Evolutionary conservation across 768 basidiomycete genomes (phyloP).

Genomic region (Tricholoma bakamatsutake): DNA sequence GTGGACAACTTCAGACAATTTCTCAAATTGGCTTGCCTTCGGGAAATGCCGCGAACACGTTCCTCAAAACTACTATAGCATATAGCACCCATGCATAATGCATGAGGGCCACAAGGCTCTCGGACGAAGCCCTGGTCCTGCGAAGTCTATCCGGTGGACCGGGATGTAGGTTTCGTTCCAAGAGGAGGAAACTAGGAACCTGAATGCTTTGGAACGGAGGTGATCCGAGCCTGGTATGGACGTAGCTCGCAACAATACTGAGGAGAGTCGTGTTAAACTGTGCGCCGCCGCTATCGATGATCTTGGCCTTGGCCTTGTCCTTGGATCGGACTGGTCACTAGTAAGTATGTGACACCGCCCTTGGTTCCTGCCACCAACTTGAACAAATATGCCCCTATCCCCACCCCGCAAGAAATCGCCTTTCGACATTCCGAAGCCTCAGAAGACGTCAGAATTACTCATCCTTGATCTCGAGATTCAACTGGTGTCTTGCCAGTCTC

Average conservation of each 20-base stretch:
- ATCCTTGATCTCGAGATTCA: neutral
- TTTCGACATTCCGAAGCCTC: neutral
- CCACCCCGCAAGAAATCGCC: neutral
- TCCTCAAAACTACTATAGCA: neutral
- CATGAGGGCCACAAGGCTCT: no score
- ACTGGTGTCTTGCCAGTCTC: neutral
- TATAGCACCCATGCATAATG: no score
- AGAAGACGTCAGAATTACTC: neutral
- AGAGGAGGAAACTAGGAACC: no score
- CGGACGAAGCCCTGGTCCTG: no score
- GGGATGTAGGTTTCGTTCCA: no score
- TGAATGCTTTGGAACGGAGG: no score
- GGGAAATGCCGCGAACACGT: conserved; percentile 14
- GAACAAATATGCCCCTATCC: neutral
- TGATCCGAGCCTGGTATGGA: no score
- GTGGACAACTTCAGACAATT: neutral
- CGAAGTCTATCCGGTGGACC: no score
- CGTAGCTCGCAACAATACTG: no score
- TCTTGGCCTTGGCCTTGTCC: neutral
- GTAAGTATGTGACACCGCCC: neutral
- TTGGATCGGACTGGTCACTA: neutral
- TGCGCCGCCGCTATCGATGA: neutral
- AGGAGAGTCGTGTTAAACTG: no score
- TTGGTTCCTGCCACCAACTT: neutral
- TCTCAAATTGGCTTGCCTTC: neutral